Conservation (phyloP, 176 grass and related monocot genomes). For the Cocos nucifera region DNA sequence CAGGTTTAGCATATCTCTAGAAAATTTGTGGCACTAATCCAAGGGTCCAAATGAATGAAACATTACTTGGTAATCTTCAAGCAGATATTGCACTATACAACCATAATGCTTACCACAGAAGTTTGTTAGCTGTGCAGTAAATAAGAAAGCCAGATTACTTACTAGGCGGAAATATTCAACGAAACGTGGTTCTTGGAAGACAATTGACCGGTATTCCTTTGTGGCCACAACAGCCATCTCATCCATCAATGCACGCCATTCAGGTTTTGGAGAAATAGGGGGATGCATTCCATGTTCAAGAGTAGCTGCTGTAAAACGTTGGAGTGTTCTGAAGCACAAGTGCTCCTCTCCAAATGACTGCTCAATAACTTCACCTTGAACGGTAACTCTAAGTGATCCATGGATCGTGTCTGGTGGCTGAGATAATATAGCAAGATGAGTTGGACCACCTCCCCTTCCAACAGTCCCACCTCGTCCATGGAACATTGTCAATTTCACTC, state of each 20-base stretch:
- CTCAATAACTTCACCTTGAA: conserved; percentile 97
- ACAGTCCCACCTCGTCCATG: conserved; percentile 91
- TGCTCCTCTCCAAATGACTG: conserved; percentile 95
- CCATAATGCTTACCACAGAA: too few relatives aligned
- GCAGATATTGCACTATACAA: too few relatives aligned
- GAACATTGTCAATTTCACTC: conserved; percentile 93
- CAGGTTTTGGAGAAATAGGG: conserved; percentile 70
- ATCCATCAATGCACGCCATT: conserved; percentile 85
- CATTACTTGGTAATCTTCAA: too few relatives aligned
- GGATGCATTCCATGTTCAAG: conserved; percentile 95
- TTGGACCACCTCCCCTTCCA: conserved; percentile 90
- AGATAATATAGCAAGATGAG: conserved; percentile 92
- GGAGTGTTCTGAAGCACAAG: conserved; percentile 89
- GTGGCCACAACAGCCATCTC: conserved; percentile 87
- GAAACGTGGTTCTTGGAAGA: conserved; percentile 84
- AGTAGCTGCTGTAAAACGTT: conserved; percentile 91
- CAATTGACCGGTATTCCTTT: conserved; percentile 77
- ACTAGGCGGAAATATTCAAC: conserved; percentile 94
- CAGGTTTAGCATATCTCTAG: too few relatives aligned
- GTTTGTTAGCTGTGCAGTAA: background rate
- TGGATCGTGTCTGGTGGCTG: conserved; percentile 89
- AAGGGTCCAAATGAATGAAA: too few relatives aligned
- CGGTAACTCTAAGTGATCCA: conserved; percentile 83
- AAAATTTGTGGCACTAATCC: too few relatives aligned
- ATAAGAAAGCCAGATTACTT: conserved; percentile 31